Evolutionary conservation across 148 eudicot genomes (phyloP), one percentile per base, ranked within the genome.

Genomic region (Rhododendron griersonianum): DNA sequence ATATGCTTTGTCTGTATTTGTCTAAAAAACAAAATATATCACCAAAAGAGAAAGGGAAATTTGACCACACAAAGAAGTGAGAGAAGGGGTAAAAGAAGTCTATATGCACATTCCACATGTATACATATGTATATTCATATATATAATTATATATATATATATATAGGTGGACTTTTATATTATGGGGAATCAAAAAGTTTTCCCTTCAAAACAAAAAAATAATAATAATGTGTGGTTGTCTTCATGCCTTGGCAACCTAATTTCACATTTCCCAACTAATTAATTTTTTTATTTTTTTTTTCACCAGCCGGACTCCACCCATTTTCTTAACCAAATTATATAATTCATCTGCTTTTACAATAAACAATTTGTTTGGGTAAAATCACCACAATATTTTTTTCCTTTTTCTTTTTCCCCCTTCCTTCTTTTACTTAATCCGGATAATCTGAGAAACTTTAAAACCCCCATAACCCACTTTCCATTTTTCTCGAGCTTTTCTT

Each of bases 181-280:
- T 51, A 15, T 80, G n/a, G 28, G 55, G 11, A 80, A 30, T 47
- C 35, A 76, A 61, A 59, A 71, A 71, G 41, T 28, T 67, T 80
- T 69, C 45, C n/a, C 33, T 51, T 80, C 65, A 80, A 7, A 39
- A 86, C 3, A 75, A 75, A 75, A 75, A 18, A 35, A 75, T 35
- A 37, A 86, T 59, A 85, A 80, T 59, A 85, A 84, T 81, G 84
- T 75, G 81, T 87, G 91, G 87, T 85, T 92, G 95, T 92, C 94
- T 93, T 92, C 92, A 92, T 90, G 95, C 91, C 92, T 94, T 95
- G 98, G 93, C 98, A 94, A 94, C 99, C 99, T 93, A 96, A 96
- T 96, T 94, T 94, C 92, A 92, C 99, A 94, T 96, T 96, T 91
- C 90, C 94, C 89, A 91, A 91, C 92, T 78, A 90, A 86, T 91